Evolutionary conservation across 768 basidiomycete species (phyloP).

Genomic region (Boletus tomentosulus): DNA sequence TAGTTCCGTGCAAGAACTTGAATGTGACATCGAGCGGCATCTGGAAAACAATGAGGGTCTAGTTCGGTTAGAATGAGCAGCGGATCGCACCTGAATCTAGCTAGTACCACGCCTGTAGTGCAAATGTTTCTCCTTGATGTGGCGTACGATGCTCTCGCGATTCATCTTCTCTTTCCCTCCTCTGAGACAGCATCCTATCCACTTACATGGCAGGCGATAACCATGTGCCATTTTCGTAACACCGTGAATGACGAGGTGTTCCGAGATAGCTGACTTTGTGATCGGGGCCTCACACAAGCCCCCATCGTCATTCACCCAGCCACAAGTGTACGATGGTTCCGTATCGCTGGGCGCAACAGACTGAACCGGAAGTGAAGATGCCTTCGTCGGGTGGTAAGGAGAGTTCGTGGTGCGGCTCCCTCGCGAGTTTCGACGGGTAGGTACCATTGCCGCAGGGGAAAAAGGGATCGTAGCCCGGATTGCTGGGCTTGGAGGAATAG

Average conservation of each 20-base stretch:
- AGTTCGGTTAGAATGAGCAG: neutral
- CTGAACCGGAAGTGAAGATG: neutral
- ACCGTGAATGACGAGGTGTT: constrained; percentile 8
- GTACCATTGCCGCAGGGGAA: too few species aligned
- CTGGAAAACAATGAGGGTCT: neutral
- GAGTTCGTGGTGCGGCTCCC: neutral
- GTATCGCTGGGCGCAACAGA: neutral
- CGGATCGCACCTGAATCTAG: neutral
- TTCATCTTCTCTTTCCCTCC: constrained; percentile 1
- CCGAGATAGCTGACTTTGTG: neutral
- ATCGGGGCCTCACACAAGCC: neutral
- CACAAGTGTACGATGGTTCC: neutral
- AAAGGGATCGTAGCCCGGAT: neutral
- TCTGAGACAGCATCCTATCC: too few species aligned
- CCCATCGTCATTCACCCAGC: constrained; percentile 5
- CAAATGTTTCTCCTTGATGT: constrained; percentile 15
- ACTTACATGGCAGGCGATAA: too few species aligned
- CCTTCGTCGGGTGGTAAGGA: neutral
- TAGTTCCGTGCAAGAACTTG: neutral
- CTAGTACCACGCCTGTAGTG: neutral
- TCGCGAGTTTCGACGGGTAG: neutral
- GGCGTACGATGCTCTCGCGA: constrained; percentile 14
- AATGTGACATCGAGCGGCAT: neutral
- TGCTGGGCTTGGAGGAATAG: neutral
- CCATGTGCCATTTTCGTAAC: neutral